phyloP scores from a whole-genome alignment of 306 rosid genomes.

The Rubus idaeus region DNA sequence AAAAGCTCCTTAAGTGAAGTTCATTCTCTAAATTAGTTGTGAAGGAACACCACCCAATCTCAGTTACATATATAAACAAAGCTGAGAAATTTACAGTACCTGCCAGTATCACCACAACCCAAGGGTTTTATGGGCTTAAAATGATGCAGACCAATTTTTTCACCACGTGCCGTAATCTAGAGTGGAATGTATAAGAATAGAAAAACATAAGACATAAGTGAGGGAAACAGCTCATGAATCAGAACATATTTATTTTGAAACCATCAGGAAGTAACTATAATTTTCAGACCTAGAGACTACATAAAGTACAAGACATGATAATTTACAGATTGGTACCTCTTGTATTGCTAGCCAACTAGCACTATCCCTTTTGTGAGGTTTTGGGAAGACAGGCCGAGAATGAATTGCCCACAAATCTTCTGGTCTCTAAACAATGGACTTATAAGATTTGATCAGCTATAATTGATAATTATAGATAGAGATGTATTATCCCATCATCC shows the following conservation, averaged over 20 bases:
- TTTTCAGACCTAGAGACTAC: neutral
- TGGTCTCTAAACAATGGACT: constrained; percentile 58
- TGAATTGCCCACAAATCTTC: constrained; percentile 92
- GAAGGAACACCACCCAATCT: neutral
- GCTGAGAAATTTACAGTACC: constrained; percentile 42
- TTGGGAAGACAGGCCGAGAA: constrained; percentile 73
- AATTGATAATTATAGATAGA: neutral
- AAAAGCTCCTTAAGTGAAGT: no score
- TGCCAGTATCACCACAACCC: constrained; percentile 97
- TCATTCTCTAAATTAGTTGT: no score
- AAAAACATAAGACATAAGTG: constrained; percentile 1
- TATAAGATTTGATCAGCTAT: constrained; percentile 24
- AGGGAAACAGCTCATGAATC: constrained; percentile 7
- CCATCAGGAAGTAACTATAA: neutral
- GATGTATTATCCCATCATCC: constrained; percentile 14
- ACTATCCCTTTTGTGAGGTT: constrained; percentile 77
- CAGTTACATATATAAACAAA: neutral
- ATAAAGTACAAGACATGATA: neutral
- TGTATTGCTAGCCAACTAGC: constrained; percentile 87
- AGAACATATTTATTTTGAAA: constrained; percentile 4
- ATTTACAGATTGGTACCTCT: constrained; percentile 51
- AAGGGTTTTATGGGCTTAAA: constrained; percentile 77
- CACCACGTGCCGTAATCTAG: constrained; percentile 62
- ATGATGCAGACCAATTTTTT: constrained; percentile 73
- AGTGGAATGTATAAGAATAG: constrained; percentile 13